These are phyloP conservation scores for Candida nemodendra DNA, from an alignment of 805 yeast genomes.

Conservation along the genomic window DNA sequence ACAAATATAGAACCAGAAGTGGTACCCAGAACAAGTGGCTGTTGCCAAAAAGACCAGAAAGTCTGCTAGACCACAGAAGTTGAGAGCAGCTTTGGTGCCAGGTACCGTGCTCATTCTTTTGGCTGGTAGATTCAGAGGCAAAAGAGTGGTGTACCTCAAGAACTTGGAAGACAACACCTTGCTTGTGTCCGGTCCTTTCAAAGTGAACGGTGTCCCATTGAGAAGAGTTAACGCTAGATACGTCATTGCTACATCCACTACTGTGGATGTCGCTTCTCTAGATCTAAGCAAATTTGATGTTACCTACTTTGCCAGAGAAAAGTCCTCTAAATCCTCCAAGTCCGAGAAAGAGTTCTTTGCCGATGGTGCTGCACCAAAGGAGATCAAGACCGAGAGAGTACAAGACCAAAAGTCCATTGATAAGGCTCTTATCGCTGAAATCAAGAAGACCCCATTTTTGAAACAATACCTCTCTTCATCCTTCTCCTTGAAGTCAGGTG, in stretches of 20 bases:
- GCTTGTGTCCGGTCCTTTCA: constrained; percentile 98
- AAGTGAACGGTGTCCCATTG: constrained; percentile 98
- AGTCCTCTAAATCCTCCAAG: constrained; percentile 75
- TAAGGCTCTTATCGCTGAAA: constrained; percentile 85
- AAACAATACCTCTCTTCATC: constrained; percentile 94
- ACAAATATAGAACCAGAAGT: constrained; percentile 78
- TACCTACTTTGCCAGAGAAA: constrained; percentile 96
- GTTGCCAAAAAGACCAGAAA: constrained; percentile 87
- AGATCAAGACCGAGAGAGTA: constrained; percentile 88
- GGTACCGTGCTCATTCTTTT: constrained; percentile 96
- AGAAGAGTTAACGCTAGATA: constrained; percentile 99
- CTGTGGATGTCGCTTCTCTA: constrained; percentile 74
- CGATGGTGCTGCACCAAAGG: constrained; percentile 74
- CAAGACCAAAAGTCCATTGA: constrained; percentile 97
- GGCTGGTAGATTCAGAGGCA: constrained; percentile 99
- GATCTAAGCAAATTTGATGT: constrained; percentile 89
- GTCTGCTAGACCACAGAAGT: constrained; percentile 88
- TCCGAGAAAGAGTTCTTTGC: constrained; percentile 91
- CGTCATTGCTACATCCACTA: constrained; percentile 98
- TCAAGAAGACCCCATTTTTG: constrained; percentile 96
- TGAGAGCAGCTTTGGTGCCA: constrained; percentile 94
- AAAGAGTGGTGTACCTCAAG: constrained; percentile 98
- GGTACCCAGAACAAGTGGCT: constrained; percentile 91
- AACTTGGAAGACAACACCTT: constrained; percentile 96
- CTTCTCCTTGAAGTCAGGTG: constrained; percentile 97